Base-by-base conservation (phyloP, 306 rosid genomes). In the Vachellia collinsii region DNA sequence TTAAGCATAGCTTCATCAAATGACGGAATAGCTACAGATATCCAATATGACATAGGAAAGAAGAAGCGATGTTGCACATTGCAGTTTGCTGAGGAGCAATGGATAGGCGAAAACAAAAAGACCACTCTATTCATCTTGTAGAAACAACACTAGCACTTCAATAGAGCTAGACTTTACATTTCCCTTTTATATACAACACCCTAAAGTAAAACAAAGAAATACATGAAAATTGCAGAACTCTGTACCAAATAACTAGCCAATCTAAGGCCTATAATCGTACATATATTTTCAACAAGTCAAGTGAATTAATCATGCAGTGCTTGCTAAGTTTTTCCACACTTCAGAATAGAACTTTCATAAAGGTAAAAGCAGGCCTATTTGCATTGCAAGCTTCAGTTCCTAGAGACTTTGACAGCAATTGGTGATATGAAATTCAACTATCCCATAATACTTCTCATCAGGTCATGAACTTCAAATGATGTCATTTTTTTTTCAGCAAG, bases 381-480 rank as follows among this genome's bases (percentile, higher is more conserved):
- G 68, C 65, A 73, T 72, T 58, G 80, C 76, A 58, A 80, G 83
- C 85, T 80, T 73, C 73, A 23, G 70, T 74, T 76, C 61, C 34
- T 42, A 29, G 72, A 65, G 51, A 79, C 58, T 75, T 75, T 70
- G 66, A 85, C 51, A 38, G 29, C 68, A 74, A 38, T 83, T 72
- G 76, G 22, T 72, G 71, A 67, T 20, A 64, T 61, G 20, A 63
- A 63, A 34, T 65, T 74, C 70, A 69, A 65, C 20, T 63, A 71
- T 63, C 25, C 43, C 54, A 9, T 81, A 34, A 64, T 23, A 56
- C 42, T 29, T 29, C 34, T 82, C 77, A 70, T 70, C 73, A 20
- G 62, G 79, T 77, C n/a, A 50, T 64, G 69, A 68, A 71, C 66
- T 62, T 77, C 80, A 48, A 63, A 64, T 69, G 78, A 75, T 63